Percentiles rank a stretch among this genome's conserved stretches.
These are phyloP conservation scores for Didymella glomerata DNA, from an alignment of 2,329 filamentous ascomycete genomes.

Conservation along the genomic window DNA sequence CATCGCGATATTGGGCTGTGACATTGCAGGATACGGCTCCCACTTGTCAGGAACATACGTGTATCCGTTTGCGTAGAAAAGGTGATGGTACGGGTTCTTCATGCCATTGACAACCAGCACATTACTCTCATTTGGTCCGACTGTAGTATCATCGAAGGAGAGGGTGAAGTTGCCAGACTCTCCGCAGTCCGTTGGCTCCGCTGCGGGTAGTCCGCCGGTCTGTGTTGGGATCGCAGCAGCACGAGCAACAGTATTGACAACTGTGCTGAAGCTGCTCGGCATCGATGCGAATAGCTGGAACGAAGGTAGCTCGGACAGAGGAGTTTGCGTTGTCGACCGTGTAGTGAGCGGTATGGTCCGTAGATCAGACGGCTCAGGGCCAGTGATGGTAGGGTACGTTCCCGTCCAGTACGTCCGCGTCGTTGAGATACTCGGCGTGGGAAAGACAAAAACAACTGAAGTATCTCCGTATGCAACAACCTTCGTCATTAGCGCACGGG, in stretches of 20 bases:
- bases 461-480: conserved; percentile 38
- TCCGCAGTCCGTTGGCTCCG: conserved; percentile 49
- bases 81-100: conserved; percentile 60
- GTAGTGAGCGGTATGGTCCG: conserved; percentile 35
- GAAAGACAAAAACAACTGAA: conserved; percentile 41
- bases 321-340: conserved; percentile 32
- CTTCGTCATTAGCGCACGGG: conserved; percentile 32
- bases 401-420: conserved; percentile 48
- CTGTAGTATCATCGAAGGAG: conserved; percentile 39
- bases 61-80: conserved; percentile 61
- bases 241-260: conserved; percentile 19
- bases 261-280: conserved; percentile 25
- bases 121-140: conserved; percentile 39
- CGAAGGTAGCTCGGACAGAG: conserved; percentile 32
- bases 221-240: conserved; percentile 14
- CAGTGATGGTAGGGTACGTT: conserved; percentile 39
- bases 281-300: conserved; percentile 28
- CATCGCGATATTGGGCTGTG: conserved; percentile 58
- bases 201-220: conserved; percentile 1
- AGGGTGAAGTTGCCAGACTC: conserved; percentile 57
- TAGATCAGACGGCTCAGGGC: conserved; percentile 36
- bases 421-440: conserved; percentile 40
- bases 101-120: conserved; percentile 52
- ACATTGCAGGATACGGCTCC: conserved; percentile 56
- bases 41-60: conserved; percentile 57